Evolutionary conservation across 1,139 yeast genomes (phyloP).

Genomic region (Dujonia santamariae): DNA sequence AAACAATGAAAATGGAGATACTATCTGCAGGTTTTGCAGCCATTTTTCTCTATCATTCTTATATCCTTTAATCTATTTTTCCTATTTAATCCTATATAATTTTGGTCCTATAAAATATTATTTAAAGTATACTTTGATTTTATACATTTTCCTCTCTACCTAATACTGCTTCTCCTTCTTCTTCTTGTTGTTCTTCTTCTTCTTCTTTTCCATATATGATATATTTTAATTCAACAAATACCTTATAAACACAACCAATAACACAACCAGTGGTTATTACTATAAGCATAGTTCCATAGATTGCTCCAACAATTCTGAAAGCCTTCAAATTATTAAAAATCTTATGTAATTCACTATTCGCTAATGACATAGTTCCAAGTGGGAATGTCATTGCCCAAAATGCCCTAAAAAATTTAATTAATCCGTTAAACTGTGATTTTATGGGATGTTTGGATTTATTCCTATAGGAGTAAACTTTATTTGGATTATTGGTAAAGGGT

Average conservation of each 20-base stretch:
- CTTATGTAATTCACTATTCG: slow-evolving; percentile 49
- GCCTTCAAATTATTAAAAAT: slow-evolving; percentile 45
- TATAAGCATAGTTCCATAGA: slow-evolving; percentile 46
- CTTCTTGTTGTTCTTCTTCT: no score
- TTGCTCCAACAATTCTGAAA: slow-evolving; percentile 58
- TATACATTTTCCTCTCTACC: neutral
- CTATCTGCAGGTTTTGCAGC: no score
- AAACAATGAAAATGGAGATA: no score
- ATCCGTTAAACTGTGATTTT: slow-evolving; percentile 20
- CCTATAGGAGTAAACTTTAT: slow-evolving; percentile 17
- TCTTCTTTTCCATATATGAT: slow-evolving; percentile 1
- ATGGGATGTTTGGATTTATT: slow-evolving; percentile 14
- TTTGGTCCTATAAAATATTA: no score
- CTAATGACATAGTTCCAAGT: slow-evolving; percentile 74
- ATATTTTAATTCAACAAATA: neutral
- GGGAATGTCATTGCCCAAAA: slow-evolving; percentile 95
- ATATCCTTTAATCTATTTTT: no score
- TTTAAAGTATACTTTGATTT: no score
- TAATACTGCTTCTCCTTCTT: no score
- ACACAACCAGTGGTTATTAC: slow-evolving; percentile 29
- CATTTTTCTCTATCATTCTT: no score
- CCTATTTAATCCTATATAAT: no score
- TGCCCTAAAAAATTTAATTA: slow-evolving; percentile 50
- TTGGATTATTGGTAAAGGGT: slow-evolving; percentile 29
- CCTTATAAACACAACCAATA: slow-evolving; percentile 22